phyloP scores from a whole-genome alignment of 108 stramenopile species.

The Skeletonema tropicum region DNA sequence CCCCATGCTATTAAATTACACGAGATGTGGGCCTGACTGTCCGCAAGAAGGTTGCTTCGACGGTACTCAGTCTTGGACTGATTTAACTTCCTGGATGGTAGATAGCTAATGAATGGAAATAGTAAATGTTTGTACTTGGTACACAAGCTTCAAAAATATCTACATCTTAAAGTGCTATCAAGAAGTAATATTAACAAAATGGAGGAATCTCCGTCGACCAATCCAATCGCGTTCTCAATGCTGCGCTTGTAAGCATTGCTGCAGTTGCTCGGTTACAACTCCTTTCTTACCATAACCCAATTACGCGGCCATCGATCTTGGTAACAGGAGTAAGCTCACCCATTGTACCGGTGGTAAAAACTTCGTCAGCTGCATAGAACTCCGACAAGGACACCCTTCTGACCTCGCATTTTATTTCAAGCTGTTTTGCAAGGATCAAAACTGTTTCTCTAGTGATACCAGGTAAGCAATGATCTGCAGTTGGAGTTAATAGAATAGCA shows the following conservation, averaged over 20 bases:
- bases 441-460: conserved; percentile 89
- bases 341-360: conserved; percentile 95
- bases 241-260: conserved; percentile 72
- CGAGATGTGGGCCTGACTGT: conserved; percentile 20
- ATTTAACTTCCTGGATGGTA: background rate
- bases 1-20: conserved; percentile 22
- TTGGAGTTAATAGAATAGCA: conserved; percentile 81
- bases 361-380: conserved; percentile 90
- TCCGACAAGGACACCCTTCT: conserved; percentile 81
- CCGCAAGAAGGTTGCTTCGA: conserved; percentile 11
- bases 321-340: conserved; percentile 92
- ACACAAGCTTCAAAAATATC: background rate
- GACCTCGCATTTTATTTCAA: conserved; percentile 72
- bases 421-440: conserved; percentile 64
- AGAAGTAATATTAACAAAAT: conserved; percentile 20
- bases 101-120: background rate
- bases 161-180: background rate
- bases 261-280: conserved; percentile 69
- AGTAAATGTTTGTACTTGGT: background rate
- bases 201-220: conserved; percentile 48
- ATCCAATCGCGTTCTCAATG: conserved; percentile 24
- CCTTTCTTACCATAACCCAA: conserved; percentile 69
- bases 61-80: background rate
- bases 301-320: conserved; percentile 87
- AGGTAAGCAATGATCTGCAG: conserved; percentile 87